Conservation (phyloP, 495 filamentous ascomycete species). For the Penicillium herquei region DNA sequence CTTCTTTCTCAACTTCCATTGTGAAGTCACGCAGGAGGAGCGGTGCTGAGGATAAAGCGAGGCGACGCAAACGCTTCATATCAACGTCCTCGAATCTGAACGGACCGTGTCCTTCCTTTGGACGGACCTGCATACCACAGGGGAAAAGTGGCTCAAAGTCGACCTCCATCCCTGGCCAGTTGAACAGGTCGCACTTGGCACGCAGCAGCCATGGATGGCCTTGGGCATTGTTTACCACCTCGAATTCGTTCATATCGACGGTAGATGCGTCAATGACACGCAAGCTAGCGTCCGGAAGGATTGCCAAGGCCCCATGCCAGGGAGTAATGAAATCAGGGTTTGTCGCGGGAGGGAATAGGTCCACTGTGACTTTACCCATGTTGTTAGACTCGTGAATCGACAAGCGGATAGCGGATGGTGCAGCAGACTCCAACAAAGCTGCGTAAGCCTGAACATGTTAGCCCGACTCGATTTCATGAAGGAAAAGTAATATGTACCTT, state of each 20-base stretch:
- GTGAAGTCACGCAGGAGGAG: background rate
- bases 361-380: background rate
- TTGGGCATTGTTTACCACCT: too few relatives aligned
- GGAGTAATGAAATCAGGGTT: background rate
- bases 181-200: too few relatives aligned
- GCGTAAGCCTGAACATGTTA: background rate
- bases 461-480: background rate
- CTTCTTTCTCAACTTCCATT: background rate
- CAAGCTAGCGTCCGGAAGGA: background rate
- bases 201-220: too few relatives aligned
- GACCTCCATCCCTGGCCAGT: too few relatives aligned
- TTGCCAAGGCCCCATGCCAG: background rate
- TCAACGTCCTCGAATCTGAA: background rate
- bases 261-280: background rate
- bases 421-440: background rate
- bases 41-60: background rate
- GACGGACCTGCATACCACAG: background rate
- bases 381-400: background rate
- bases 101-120: background rate
- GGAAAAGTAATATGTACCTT: background rate
- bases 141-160: background rate
- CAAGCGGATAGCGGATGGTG: background rate
- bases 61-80: background rate
- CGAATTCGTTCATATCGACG: too few relatives aligned
- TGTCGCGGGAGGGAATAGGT: background rate